phyloP scores from a whole-genome alignment of 768 basidiomycete species.

The Cystobasidium tubakii region DNA sequence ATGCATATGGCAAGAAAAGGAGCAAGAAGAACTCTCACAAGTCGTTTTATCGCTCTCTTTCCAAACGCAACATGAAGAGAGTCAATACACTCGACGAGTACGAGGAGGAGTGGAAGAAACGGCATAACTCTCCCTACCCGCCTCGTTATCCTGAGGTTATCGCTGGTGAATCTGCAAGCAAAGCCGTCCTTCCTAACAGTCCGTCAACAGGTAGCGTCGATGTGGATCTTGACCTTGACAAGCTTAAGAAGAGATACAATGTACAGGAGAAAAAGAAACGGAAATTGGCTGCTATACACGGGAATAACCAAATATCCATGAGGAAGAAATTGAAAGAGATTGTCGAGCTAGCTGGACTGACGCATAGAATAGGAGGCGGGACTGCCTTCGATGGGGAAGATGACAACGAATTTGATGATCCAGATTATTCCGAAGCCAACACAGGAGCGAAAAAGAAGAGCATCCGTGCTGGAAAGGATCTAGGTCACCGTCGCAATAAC shows the following conservation, averaged over 20 bases:
- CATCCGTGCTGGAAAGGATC: not conserved
- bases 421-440: not conserved
- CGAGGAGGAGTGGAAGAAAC: not conserved
- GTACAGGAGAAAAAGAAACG: not conserved
- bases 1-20: not conserved
- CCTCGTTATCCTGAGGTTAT: not conserved
- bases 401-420: not conserved
- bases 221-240: not conserved
- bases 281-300: not conserved
- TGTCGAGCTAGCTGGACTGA: not conserved
- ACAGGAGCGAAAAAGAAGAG: conserved; percentile 1
- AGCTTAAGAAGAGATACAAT: not conserved
- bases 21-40: not conserved
- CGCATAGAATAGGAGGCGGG: not conserved
- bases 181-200: not conserved
- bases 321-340: not conserved
- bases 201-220: not conserved
- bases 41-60: not conserved
- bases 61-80: not conserved
- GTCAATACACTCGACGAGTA: not conserved
- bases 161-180: not conserved
- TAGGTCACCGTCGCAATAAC: not conserved
- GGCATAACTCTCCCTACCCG: conserved; percentile 1
- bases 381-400: not conserved
- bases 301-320: not conserved